Conservation (phyloP, 2,329 filamentous ascomycete species). For the Bipolaris zeicola region DNA sequence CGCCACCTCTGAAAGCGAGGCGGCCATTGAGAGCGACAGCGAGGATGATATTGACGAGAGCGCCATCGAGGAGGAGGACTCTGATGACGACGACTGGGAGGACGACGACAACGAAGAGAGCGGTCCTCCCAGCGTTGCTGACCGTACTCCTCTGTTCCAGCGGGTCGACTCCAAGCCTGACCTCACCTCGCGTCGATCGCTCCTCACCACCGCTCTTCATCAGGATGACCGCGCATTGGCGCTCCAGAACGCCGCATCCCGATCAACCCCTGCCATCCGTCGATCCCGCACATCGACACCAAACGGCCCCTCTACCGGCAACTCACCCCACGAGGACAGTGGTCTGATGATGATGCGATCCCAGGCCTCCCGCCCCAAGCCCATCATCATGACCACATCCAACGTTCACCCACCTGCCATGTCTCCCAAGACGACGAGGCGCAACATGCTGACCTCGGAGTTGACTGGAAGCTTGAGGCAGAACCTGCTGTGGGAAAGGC, state of each 20-base stretch:
- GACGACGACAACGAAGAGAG: slow-evolving; percentile 76
- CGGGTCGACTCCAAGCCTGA: slow-evolving; percentile 88
- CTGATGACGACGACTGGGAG: slow-evolving; percentile 59
- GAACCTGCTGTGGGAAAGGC: slow-evolving; percentile 91
- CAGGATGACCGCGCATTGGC: slow-evolving; percentile 74
- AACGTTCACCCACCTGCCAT: slow-evolving; percentile 74
- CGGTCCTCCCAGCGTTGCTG: slow-evolving; percentile 80
- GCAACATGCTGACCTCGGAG: slow-evolving; percentile 84
- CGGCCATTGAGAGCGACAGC: slow-evolving; percentile 63
- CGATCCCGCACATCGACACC: slow-evolving; percentile 69
- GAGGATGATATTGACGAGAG: slow-evolving; percentile 65
- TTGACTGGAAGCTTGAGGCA: slow-evolving; percentile 90
- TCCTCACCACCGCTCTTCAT: slow-evolving; percentile 88
- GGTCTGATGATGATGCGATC: slow-evolving; percentile 67
- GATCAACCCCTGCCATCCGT: slow-evolving; percentile 60
- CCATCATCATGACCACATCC: slow-evolving; percentile 76
- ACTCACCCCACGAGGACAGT: slow-evolving; percentile 58
- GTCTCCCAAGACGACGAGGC: slow-evolving; percentile 87
- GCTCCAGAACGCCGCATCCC: slow-evolving; percentile 69
- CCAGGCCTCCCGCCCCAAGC: slow-evolving; percentile 71
- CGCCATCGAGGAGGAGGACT: slow-evolving; percentile 66
- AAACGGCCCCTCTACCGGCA: slow-evolving; percentile 69
- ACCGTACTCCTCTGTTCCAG: slow-evolving; percentile 76
- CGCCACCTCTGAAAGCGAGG: slow-evolving; percentile 60
- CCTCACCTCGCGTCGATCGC: slow-evolving; percentile 81